These are phyloP conservation scores for Meyerozyma smithsonii DNA, from an alignment of 1,139 yeast species.

Conservation along the genomic window DNA sequence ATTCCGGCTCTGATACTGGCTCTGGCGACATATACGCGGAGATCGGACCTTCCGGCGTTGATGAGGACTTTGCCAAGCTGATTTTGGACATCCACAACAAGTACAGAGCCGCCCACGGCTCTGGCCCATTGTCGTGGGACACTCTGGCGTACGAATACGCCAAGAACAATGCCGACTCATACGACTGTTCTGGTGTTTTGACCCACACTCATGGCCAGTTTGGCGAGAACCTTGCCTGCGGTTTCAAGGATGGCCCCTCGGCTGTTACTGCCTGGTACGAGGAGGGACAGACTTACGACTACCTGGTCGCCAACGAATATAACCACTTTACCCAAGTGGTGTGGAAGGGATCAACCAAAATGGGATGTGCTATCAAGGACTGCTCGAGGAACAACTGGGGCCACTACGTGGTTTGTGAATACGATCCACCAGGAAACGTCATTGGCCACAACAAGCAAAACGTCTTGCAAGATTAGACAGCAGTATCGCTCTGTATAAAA, in stretches of 20 bases:
- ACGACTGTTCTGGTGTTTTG: conserved; percentile 22
- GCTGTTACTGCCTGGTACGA: conserved; percentile 23
- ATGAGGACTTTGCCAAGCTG: conserved; percentile 15
- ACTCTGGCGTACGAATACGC: conserved; percentile 18
- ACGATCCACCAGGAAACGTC: conserved; percentile 13
- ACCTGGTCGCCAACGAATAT: conserved; percentile 18
- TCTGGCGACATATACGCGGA: not conserved
- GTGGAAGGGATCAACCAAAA: conserved; percentile 64
- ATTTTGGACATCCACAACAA: conserved; percentile 21
- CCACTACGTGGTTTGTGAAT: conserved; percentile 13
- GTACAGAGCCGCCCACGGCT: conserved; percentile 19
- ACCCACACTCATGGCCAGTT: conserved; percentile 22
- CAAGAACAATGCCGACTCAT: conserved; percentile 18
- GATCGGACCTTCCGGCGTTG: conserved; percentile 10
- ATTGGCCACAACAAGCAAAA: conserved; percentile 9
- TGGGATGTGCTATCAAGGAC: conserved; percentile 67
- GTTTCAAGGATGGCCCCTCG: conserved; percentile 17
- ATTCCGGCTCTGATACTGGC: not conserved
- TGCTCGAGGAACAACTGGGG: conserved; percentile 21
- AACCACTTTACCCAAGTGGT: conserved; percentile 87
- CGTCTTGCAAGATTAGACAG: conserved; percentile 8
- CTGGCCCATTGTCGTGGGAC: conserved; percentile 19
- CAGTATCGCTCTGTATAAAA: not conserved
- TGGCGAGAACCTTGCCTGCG: conserved; percentile 25
- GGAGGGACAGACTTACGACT: conserved; percentile 17